Evolutionary conservation across 129 eudicot genomes (phyloP).

Genomic region (Escallonia herrerae): DNA sequence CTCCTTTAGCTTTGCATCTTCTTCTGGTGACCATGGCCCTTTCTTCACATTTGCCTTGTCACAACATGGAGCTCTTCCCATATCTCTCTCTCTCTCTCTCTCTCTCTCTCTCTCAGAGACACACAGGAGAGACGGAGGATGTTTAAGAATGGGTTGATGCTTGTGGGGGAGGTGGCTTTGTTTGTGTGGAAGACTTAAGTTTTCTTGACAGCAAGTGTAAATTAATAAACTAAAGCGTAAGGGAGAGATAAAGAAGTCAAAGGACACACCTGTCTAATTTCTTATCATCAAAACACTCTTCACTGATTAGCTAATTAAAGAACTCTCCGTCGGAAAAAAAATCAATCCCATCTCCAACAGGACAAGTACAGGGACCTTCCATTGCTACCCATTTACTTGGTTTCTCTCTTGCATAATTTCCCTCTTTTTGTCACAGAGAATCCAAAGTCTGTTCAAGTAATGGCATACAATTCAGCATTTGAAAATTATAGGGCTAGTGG

Average conservation of each 20-base stretch:
- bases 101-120: neutral
- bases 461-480: conserved; percentile 35
- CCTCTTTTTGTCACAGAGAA: conserved; percentile 20
- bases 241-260: conserved; percentile 37
- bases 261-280: conserved; percentile 14
- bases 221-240: neutral
- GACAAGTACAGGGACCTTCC: neutral
- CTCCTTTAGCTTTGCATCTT: conserved; percentile 59
- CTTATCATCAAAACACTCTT: conserved; percentile 1
- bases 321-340: conserved; percentile 4
- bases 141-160: conserved; percentile 4
- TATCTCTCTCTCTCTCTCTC: conserved; percentile 21
- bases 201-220: conserved; percentile 21
- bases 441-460: conserved; percentile 38
- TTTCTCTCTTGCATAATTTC: neutral
- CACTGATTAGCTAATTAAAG: conserved; percentile 3
- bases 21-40: conserved; percentile 87
- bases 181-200: conserved; percentile 34
- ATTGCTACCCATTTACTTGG: conserved; percentile 2
- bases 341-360: neutral
- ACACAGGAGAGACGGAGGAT: conserved; percentile 2
- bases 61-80: conserved; percentile 88
- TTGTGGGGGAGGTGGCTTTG: conserved; percentile 33
- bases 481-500: conserved; percentile 28
- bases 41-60: conserved; percentile 75